phyloP scores from a whole-genome alignment of 2,329 filamentous ascomycete species.

The Penicillium freii region DNA sequence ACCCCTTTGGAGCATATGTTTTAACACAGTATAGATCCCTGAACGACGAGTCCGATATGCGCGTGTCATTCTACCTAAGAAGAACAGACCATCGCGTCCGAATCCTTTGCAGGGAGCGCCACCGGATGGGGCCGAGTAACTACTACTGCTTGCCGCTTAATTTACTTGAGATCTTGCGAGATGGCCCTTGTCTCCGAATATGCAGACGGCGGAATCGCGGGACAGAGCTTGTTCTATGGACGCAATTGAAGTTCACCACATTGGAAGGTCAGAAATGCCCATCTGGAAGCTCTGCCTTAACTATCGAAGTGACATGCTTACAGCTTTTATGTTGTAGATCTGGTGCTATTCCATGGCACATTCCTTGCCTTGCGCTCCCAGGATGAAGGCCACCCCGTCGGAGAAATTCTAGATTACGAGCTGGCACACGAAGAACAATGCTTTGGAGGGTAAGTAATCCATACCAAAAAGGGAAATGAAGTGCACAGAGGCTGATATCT shows the following conservation, averaged over 20 bases:
- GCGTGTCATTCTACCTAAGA: constrained; percentile 53
- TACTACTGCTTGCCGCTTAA: constrained; percentile 54
- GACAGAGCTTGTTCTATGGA: constrained; percentile 51
- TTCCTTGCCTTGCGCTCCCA: constrained; percentile 59
- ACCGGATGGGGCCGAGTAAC: constrained; percentile 40
- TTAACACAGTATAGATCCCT: constrained; percentile 43
- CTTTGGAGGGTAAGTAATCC: constrained; percentile 48
- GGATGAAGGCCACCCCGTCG: constrained; percentile 45
- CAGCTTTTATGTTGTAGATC: constrained; percentile 35
- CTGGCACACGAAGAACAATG: constrained; percentile 49
- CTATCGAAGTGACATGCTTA: background rate
- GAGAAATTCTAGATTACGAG: constrained; percentile 49
- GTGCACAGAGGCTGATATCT: constrained; percentile 13
- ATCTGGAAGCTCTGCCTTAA: background rate
- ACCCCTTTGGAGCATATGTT: background rate
- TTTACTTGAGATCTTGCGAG: constrained; percentile 40
- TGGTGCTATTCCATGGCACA: constrained; percentile 58
- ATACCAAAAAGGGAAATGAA: background rate
- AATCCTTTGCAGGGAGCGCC: constrained; percentile 52
- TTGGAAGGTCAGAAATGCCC: constrained; percentile 50
- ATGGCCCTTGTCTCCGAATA: constrained; percentile 40
- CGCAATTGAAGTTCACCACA: constrained; percentile 53
- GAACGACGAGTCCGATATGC: constrained; percentile 45
- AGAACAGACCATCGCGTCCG: constrained; percentile 52
- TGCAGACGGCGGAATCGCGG: constrained; percentile 38